Conservation (phyloP, 2,329 filamentous ascomycete species). For the Ophiostoma triangulosporum region DNA sequence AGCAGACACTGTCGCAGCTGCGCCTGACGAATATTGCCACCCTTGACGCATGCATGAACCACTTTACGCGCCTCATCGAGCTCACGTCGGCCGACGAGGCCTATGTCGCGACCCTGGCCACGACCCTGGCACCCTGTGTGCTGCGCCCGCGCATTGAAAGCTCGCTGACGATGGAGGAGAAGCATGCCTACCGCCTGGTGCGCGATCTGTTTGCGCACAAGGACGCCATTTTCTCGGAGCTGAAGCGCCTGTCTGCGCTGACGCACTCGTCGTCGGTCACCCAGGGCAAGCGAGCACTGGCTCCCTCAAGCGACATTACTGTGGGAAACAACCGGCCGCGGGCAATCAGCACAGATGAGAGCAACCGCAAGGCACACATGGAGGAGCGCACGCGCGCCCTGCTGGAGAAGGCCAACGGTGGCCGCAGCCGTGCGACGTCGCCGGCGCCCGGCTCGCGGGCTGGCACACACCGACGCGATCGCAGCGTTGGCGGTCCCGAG, state of each 20-base stretch:
- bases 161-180: conserved; percentile 88
- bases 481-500: conserved; percentile 57
- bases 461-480: conserved; percentile 57
- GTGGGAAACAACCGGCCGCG: conserved; percentile 45
- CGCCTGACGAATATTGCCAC: conserved; percentile 96
- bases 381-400: conserved; percentile 82
- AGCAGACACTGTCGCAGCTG: conserved; percentile 89
- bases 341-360: conserved; percentile 89
- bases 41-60: conserved; percentile 94
- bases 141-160: conserved; percentile 78
- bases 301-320: conserved; percentile 15
- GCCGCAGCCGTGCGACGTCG: conserved; percentile 60
- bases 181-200: conserved; percentile 78
- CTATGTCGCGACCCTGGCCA: conserved; percentile 64
- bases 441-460: conserved; percentile 46
- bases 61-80: conserved; percentile 93
- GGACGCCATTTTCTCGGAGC: conserved; percentile 84
- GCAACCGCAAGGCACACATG: conserved; percentile 84
- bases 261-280: conserved; percentile 46
- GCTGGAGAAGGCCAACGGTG: conserved; percentile 49
- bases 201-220: conserved; percentile 90
- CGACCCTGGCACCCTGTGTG: conserved; percentile 68
- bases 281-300: conserved; percentile 12
- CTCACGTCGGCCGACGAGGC: conserved; percentile 88
- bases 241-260: conserved; percentile 75